Base-by-base conservation (phyloP, 805 yeast species). In the Yamadazyma sp. region DNA sequence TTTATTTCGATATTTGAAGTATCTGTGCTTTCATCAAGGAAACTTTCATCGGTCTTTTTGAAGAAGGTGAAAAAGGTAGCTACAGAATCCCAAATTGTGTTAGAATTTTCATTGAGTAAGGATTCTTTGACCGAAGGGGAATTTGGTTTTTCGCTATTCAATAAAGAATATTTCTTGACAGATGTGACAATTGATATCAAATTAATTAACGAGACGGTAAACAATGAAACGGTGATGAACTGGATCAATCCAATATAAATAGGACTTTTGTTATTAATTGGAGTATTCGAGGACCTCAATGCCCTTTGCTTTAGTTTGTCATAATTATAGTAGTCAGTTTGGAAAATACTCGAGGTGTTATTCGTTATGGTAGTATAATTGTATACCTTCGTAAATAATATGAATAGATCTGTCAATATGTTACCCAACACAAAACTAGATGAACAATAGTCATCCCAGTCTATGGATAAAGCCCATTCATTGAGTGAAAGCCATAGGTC, bases 391-490 rank as follows among this genome's bases (percentile, higher is more conserved):
- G 51, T 31, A n/a, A 55, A 27, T 12, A 40, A 27, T 3, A 42
- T 31, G 26, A 39, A 44, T 13, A 34, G 15, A 2, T 20, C n/a
- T 8, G 45, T 37, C 8, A 39, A 20, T 7, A 40, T 11, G 12
- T 33, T 41, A 2, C 69, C 69, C 8, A 53, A 26, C 1, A 65
- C 64, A n/a, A 63, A 36, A 4, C 65, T 61, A 2, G 58, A 33
- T 2, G 58, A 43, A 17, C 56, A 42, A 36, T 61, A 59, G 24
- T 55, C 58, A 39, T 68, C 71, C 73, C 72, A 67, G 21, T 65
- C 71, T 11, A 68, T 62, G 4, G 69, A 60, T 13, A 58, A 42
- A 15, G 58, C 41, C n/a, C 51, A 23, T 38, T 68, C 73, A 36
- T 66, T 62, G 31, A 60, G 19, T 35, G 54, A 58, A 5, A 68